Evolutionary conservation across 208 protist species (phyloP), one percentile per base, ranked within the genome.

Genomic region (Naegleria gruberi): DNA sequence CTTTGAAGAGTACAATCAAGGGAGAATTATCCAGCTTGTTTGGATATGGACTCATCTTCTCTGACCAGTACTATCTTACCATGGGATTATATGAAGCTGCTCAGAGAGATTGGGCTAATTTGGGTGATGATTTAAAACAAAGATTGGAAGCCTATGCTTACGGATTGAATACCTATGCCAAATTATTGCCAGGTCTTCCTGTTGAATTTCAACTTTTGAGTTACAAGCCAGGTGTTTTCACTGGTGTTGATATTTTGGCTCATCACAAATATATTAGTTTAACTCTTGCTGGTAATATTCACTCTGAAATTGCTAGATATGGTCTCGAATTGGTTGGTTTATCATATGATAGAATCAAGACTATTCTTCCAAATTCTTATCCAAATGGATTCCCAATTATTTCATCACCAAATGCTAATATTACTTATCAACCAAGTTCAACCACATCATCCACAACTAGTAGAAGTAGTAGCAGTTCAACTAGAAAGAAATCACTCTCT

Each of bases 181-280:
- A 47, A 30, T 57, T 23, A 6, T 23, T 34, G 6, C 10, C 84
- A 26, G 46, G 12, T 44, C 12, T 81, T 19, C 57, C 85, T 42
- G 12, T 81, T 5, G 85, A 89, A 46, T 89, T 44, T 89, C 65
- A 82, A 44, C n/a, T 89, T 5, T n/a, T 89, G 34, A 41, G 41
- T 30, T 41, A 46, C 15, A 74, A 47, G 47, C 85, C 85, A n/a
- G 26, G 7, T 0, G 12, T 46, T n/a, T 89, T 89, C 41, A 89
- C 57, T 37, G 12, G 12, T 17, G 40, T 12, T 0, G 85, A 89
- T 82, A 43, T 89, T 41, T 41, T 89, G 12, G 85, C 40, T 5
- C 12, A 45, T 41, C 37, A 41, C 41, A 89, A 89, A 45, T 46
- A 46, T 10, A n/a, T 89, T 4, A 43, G 40, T 30, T 46, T 82